Base-by-base conservation (phyloP, 2,329 filamentous ascomycete genomes). In the Penicillium fuscoglaucum region DNA sequence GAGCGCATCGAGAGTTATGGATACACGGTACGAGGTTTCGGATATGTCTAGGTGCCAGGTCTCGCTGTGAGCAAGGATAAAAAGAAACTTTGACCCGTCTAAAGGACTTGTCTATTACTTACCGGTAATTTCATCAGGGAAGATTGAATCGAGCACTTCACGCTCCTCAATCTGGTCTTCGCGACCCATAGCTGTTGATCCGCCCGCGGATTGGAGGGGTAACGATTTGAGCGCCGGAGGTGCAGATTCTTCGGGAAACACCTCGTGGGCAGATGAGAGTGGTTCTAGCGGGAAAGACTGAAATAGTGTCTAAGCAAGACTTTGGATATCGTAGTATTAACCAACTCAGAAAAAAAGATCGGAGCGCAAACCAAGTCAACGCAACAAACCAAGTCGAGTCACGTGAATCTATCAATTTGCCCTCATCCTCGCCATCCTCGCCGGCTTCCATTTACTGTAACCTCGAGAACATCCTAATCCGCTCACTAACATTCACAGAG, bases 121-220 rank as follows among this genome's bases (percentile, higher is more conserved):
- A 93, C 92, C 90, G 84, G 88, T 93, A 68, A 99, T 96, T 79
- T 99, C 95, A 60, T 99, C 93, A 1, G 95, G 92, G 68, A 98
- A 99, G 72, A 99, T 99, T 61, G 93, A 97, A 72, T 96, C 91
- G 73, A 99, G 91, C 68, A 99, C 93, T 77, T 99, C 95, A 61
- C 93, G 88, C 83, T 99, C 95, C 79, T 99, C 95, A 65, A 88
- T 80, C 76, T 99, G 95, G 61, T 99, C 95, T 82, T 98, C 93
- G 74, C 77, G 74, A 55, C 79, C 79, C 79, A 81, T 81, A 28
- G 48, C 73, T 69, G 64, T 58, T 67, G 67, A 64, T 70, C 65
- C 62, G 64, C 65, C 61, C 52, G 67, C 61, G 60, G 67, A 64
- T 64, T 66, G 67, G 70, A 71, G 70, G 69, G 68, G 69, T 72